Conservation (phyloP, 805 yeast genomes). For the Pichia deserticola region DNA sequence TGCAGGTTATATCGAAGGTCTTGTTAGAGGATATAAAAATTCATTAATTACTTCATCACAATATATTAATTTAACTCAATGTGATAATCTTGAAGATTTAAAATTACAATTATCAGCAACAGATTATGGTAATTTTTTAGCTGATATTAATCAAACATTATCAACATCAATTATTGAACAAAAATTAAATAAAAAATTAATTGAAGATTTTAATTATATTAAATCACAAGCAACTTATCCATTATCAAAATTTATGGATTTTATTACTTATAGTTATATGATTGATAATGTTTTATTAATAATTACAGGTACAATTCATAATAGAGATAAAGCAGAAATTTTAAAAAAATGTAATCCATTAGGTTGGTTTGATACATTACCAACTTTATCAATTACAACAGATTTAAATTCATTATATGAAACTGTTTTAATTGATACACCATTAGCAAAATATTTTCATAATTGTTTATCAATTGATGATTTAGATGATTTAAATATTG, state of each 20-base stretch:
- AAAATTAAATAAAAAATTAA: conserved; percentile 63
- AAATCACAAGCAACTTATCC: conserved; percentile 78
- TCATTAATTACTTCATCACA: conserved; percentile 73
- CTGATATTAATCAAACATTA: conserved; percentile 75
- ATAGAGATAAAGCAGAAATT: conserved; percentile 83
- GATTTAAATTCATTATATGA: conserved; percentile 90
- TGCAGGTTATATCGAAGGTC: conserved; percentile 85
- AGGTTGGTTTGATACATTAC: conserved; percentile 98
- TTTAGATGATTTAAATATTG: conserved; percentile 92
- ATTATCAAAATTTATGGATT: conserved; percentile 79
- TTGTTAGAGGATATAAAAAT: conserved; percentile 88
- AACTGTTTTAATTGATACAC: conserved; percentile 92
- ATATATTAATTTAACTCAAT: conserved; percentile 88
- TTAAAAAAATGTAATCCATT: conserved; percentile 89
- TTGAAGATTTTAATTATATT: conserved; percentile 78
- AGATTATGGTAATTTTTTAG: conserved; percentile 86
- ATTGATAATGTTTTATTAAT: conserved; percentile 93
- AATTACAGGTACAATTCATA: conserved; percentile 96
- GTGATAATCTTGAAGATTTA: conserved; percentile 90
- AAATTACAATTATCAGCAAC: conserved; percentile 92
- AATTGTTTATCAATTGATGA: conserved; percentile 82
- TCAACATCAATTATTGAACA: conserved; percentile 84
- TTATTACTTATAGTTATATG: conserved; percentile 93
- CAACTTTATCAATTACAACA: conserved; percentile 89
- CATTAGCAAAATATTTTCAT: conserved; percentile 93